Conservation (phyloP, 2,329 filamentous ascomycete species). For the Didymellaceae sp. region DNA sequence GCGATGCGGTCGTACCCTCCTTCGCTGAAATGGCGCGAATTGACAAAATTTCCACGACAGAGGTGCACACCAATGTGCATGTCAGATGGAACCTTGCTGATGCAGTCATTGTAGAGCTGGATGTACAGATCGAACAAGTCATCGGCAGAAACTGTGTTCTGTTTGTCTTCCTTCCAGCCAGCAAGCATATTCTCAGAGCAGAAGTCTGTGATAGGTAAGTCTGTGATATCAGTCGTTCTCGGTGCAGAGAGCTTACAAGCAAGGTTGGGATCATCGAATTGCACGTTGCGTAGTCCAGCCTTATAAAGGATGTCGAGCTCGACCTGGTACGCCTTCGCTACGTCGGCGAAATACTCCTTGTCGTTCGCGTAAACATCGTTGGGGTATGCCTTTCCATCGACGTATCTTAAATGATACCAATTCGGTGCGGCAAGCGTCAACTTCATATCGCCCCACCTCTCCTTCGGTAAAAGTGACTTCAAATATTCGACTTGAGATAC, state of each 20-base stretch:
- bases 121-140: conserved; percentile 76
- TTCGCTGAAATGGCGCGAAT: conserved; percentile 51
- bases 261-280: conserved; percentile 54
- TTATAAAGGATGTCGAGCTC: conserved; percentile 54
- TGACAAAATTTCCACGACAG: conserved; percentile 60
- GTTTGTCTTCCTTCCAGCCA: conserved; percentile 60
- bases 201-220: conserved; percentile 26
- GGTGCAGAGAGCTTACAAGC: conserved; percentile 37
- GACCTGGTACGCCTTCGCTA: conserved; percentile 52
- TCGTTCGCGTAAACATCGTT: conserved; percentile 51
- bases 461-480: conserved; percentile 62
- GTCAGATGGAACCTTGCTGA: conserved; percentile 67
- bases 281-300: conserved; percentile 52
- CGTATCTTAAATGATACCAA: conserved; percentile 70
- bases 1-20: conserved; percentile 54
- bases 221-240: background rate
- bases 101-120: conserved; percentile 73
- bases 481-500: conserved; percentile 64
- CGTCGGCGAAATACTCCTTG: conserved; percentile 52
- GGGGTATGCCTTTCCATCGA: conserved; percentile 56
- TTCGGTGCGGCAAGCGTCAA: conserved; percentile 69
- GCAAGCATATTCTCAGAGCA: conserved; percentile 44
- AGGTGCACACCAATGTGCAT: conserved; percentile 78
- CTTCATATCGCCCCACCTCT: conserved; percentile 68
- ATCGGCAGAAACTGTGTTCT: conserved; percentile 70